phyloP scores from a whole-genome alignment of 371 early-diverging fungal genomes.

The Fennellomyces sp. region DNA sequence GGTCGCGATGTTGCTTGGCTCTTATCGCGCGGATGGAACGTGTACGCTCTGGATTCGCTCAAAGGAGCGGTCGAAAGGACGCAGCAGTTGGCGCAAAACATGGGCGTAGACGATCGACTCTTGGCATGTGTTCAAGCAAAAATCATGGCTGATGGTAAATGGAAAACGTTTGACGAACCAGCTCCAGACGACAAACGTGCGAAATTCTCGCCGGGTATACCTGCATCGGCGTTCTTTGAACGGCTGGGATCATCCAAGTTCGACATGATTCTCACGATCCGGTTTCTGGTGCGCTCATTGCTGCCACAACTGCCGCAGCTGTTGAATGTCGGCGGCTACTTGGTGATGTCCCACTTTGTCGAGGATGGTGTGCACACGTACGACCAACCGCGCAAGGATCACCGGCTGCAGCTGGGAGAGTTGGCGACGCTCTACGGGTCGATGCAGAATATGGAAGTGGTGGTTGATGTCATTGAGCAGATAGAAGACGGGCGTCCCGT shows the following conservation, averaged over 20 bases:
- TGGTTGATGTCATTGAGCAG: constrained; percentile 38
- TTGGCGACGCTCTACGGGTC: constrained; percentile 20
- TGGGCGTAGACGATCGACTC: constrained; percentile 18
- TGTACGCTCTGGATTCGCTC: constrained; percentile 36
- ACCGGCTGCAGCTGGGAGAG: constrained; percentile 38
- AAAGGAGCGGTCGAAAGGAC: constrained; percentile 37
- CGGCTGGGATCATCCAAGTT: constrained; percentile 11
- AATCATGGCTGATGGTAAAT: constrained; percentile 31
- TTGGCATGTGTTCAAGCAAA: constrained; percentile 22
- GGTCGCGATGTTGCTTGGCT: constrained; percentile 50
- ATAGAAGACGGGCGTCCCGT: constrained; percentile 53
- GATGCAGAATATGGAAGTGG: constrained; percentile 24
- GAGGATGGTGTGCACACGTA: constrained; percentile 34
- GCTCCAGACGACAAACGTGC: neutral
- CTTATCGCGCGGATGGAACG: constrained; percentile 35
- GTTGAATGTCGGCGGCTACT: constrained; percentile 36
- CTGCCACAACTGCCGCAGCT: constrained; percentile 25
- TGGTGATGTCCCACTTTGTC: constrained; percentile 51
- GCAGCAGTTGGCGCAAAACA: constrained; percentile 16
- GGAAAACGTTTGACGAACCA: constrained; percentile 22
- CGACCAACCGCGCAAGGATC: constrained; percentile 32
- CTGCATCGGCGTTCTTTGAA: constrained; percentile 11
- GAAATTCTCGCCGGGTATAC: constrained; percentile 16
- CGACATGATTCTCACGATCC: constrained; percentile 45
- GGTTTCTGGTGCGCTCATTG: constrained; percentile 39